Evolutionary conservation across 2,329 filamentous ascomycete species (phyloP), one percentile per base, ranked within the genome.

Genomic region (Colletotrichum camelliae): DNA sequence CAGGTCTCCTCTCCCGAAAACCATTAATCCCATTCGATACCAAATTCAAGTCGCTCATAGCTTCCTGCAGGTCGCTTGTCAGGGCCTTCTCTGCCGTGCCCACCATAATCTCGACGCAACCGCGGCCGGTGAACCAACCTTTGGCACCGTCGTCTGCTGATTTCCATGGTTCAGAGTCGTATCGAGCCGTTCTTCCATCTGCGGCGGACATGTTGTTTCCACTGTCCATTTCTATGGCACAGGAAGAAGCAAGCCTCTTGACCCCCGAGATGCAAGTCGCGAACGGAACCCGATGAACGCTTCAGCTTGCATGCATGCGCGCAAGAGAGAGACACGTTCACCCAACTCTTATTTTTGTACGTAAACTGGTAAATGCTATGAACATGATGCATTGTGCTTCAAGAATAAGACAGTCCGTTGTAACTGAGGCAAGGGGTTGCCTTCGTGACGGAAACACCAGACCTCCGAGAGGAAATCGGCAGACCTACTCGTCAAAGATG

Each of bases 401-500:
- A 52, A 52, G n/a, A 52, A 52, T 10, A 52, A 52, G 43, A 52
- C n/a, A 21, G n/a, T n/a, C n/a, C 43, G 10, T 52, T 52, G n/a
- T 13, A 52, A 52, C n/a, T 52, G 43, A 21, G n/a, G n/a, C n/a
- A 52, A 21, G n/a, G 43, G n/a, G 10, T 21, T 52, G n/a, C 43
- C n/a, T 48, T 48, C 43, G 43, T 48, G n/a, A 52, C 12, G n/a
- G n/a, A 21, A 21, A 48, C 43, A 21, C 21, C 12, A 13, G 43
- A 21, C n/a, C n/a, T 21, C n/a, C n/a, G 43, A 52, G n/a, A 24
- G 12, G 10, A 35, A 18, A 33, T n/a, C 58, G 39, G 24, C 37
- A 48, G 4, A n/a, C 24, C 71, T 80, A 84, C 81, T 90, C 87
- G 74, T 87, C 82, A 79, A 90, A 91, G 52, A 90, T 83, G 16